Base-by-base conservation (phyloP, 768 basidiomycete genomes). In the Zangia roseola region DNA sequence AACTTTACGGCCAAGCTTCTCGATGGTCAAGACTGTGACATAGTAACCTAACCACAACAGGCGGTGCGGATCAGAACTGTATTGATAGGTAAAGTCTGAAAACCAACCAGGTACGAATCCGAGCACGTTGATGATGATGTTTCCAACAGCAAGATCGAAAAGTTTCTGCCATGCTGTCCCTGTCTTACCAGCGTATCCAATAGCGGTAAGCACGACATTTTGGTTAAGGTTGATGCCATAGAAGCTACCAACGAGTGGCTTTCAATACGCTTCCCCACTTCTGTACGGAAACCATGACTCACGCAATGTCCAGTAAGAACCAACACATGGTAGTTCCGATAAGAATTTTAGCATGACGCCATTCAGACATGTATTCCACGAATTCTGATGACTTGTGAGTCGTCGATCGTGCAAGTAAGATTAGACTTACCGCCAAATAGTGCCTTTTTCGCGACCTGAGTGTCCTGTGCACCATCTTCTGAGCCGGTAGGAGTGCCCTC, bases 291-390 rank as follows among this genome's bases (percentile, higher is more conserved):
- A 40, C 0, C 31, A 43, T 45, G 12, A 48, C 50, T 49, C 57
- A 84, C 78, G 86, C 83, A 26, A 89, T 76, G 55, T 89, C 88
- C 28, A 89, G 74, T 20, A 90, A 60, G 71, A 91, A 88, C 89
- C 89, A 91, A 54, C 80, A 84, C 36, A 63, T 25, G 47, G 76
- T 78, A 0, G 88, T 90, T 10, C 83, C 88, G 38, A 91, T 70
- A 12, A 91, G 70, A 19, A 83, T 63, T 58, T 83, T 86, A 4
- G 74, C 70, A 47, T 91, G 85, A 6, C 79, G 71, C 86, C 85
- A 88, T 61, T 88, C 78, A 6, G 79, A 79, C 62, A 90, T 86
- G 68, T 91, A 90, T 0, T 48, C 46, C 40, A 81, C 13, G 62
- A 87, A 88, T 43, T 88, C 88, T 79, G 31, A 44, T 33, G 35